Evolutionary conservation across 768 basidiomycete species (phyloP), one percentile per base, ranked within the genome.

Genomic region (Ramaria sp.): DNA sequence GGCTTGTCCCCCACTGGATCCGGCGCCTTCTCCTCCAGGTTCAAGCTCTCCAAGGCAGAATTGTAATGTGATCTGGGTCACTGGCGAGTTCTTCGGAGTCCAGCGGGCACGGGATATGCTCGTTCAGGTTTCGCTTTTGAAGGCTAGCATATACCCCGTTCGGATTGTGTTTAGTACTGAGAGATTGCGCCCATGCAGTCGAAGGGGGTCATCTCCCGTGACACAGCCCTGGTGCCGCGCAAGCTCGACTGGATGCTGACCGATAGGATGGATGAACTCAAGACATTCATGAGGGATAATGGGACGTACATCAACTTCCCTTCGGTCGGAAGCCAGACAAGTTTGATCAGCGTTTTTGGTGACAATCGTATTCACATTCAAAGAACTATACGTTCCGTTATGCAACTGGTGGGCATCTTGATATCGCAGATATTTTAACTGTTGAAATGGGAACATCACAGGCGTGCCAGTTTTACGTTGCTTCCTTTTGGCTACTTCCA

Each of bases 241-340:
- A 99, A 99, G 67, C 76, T 99, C 58, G 95, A 99, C 63, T 97
- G 95, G 94, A 86, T 99, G 81, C 81, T 96, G 52, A 89, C 88
- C n/a, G 91, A 99, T 67, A 83, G 88, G n/a, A 73, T 86, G 10
- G 94, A 97, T 27, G 95, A 98, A 59, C 73, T 99, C 63, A 91
- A 84, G 69, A 76, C 82, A 4, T 79, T 93, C 65, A 97, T 96
- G 93, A 82, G 79, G 61, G 95, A 99, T 71, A 97, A 97, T 59
- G 92, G 90, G 6, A 95, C 94, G 4, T 97, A 87, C 65, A 87
- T 99, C 58, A 87, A 92, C 63, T 89, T 96, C 61, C 93, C 95
- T 12, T 78, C 89, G 32, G 80, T 97, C 32, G 95, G 95, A 20
- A 89, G 88, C 59, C 90, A 90, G 28, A 90, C 88, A 20, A 95